phyloP scores from a whole-genome alignment of 2,329 filamentous ascomycete species.

The Claviceps fusiformis region DNA sequence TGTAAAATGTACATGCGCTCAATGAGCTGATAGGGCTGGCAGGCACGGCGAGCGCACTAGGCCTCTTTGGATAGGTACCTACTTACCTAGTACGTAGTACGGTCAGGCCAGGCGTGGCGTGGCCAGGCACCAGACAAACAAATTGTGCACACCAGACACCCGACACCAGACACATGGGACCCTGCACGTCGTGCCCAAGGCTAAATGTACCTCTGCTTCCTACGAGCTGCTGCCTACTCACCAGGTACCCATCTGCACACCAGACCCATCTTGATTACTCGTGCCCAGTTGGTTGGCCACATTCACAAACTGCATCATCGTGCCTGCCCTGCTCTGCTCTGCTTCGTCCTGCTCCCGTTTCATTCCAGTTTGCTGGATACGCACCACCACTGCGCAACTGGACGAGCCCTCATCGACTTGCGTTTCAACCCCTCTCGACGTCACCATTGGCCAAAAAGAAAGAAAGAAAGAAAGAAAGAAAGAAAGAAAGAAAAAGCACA shows the following conservation, averaged over 20 bases:
- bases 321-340: not conserved
- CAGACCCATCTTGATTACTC: not conserved
- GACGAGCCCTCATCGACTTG: not conserved
- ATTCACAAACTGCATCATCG: not conserved
- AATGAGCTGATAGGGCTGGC: not conserved
- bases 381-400: not conserved
- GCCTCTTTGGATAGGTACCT: not conserved
- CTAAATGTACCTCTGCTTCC: too few relatives aligned
- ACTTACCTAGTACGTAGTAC: too few relatives aligned
- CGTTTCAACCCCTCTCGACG: not conserved
- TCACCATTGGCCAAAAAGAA: not conserved
- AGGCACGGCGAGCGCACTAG: not conserved
- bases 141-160: too few relatives aligned
- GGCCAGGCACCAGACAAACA: not conserved
- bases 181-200: too few relatives aligned
- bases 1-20: not conserved
- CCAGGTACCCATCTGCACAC: not conserved
- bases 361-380: not conserved
- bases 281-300: not conserved
- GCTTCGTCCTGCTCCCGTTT: not conserved
- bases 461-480: too few relatives aligned
- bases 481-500: not conserved
- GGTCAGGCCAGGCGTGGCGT: not conserved
- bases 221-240: too few relatives aligned
- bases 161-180: too few relatives aligned